Evolutionary conservation across 75 land plant species (phyloP), one percentile per base, ranked within the genome.

Genomic region (Larix kaempferi): DNA sequence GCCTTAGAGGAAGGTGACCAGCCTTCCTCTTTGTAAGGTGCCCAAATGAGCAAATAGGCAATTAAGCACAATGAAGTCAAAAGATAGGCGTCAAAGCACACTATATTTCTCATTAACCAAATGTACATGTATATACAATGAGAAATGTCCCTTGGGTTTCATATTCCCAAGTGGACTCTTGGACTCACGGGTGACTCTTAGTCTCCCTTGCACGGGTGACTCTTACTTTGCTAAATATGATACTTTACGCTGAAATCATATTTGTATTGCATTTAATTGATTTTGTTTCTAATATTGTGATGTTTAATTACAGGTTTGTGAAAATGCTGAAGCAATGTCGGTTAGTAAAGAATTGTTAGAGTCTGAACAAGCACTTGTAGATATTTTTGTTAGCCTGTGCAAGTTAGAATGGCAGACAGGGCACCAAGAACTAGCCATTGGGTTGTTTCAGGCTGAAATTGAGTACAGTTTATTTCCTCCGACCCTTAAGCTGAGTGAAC

Each of bases 351-450:
- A 74, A 25, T 22, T 85, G 65, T 73, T 82, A 44, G 84, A 89
- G 29, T 82, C 91, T 57, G 99, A 98, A 69, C 80, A 77, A 56
- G 88, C 92, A 77, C 76, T 98, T 71, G 88, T 98, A 65, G 88
- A 94, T 78, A 82, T 95, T 69, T 93, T 98, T 82, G 74, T 91
- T 57, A 89, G 90, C 74, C 82, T 93, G 57, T 98, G 99, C 83
- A 80, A 90, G n/a, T 95, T 98, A 78, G 98, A 98, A 86, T 91
- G 95, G 94, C 99, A 98, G 75, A 82, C 96, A 75, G 99, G 99
- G 35, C 88, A 95, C 64, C 89, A 84, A 65, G 99, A 98, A 80
- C 80, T 98, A 80, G 91, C 96, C 62, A 86, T 94, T 72, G 98
- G 96, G 44, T 82, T 95, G 59, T 90, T 93, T 74, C 99, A 98